Evolutionary conservation across 441 rosid genomes (phyloP), one percentile per base, ranked within the genome.

Genomic region (Erodium moschatum): DNA sequence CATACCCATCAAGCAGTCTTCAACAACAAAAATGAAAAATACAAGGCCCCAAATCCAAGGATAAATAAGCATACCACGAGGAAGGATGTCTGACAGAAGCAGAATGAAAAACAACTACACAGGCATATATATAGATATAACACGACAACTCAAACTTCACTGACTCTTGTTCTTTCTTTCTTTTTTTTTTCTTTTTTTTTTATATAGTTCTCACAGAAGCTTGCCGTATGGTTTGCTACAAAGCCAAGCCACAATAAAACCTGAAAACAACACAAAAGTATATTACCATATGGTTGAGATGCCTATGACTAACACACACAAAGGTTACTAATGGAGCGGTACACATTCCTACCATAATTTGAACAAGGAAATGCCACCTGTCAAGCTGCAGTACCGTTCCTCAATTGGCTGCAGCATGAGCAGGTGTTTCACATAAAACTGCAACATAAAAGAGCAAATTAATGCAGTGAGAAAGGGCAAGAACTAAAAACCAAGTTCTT

Each of bases 391-490:
- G 10, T 54, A 6, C 18, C 21, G 62, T 16, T 54, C 79, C 72
- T 73, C 62, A 78, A 72, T 76, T 70, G 80, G 81, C 78, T 74
- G 86, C 84, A 84, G 89, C 86, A 79, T 68, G 87, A 86, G 69
- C 87, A 81, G 89, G 85, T 18, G 76, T 76, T 81, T 75, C 77
- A 75, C 68, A 61, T 71, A 82, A 75, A 83, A 71, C 89, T 87
- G 86, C 82, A 69, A 65, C 19, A 70, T 18, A 15, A 16, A 61
- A 15, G 48, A 50, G 13, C 31, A 64, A 11, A 42, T 50, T 50
- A 4, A 50, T 1, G 56, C 56, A 50, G n/a, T 7, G 10, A 46
- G 10, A 46, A 46, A 44, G 15, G 15, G 4, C 2, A 9, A 50
- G 19, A 13, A 13, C 15, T n/a, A 15, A 42, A 42, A 54, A 54